Conservation (phyloP, 2,329 filamentous ascomycete species). For the Stachybotrys chartarum region DNA sequence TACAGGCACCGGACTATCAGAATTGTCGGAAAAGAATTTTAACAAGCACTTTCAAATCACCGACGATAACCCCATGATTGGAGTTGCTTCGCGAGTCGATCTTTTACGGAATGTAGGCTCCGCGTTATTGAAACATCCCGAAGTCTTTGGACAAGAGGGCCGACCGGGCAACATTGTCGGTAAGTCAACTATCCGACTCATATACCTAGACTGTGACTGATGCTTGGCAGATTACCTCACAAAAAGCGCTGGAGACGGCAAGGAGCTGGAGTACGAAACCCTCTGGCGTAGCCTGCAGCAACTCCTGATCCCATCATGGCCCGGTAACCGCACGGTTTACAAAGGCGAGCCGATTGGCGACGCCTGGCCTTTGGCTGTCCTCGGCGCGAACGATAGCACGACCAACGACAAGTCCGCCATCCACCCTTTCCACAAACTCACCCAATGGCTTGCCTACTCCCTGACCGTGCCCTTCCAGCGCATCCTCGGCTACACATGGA, state of each 20-base stretch:
- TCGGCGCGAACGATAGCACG: slow-evolving; percentile 7
- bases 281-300: slow-evolving; percentile 37
- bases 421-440: slow-evolving; percentile 54
- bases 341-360: slow-evolving; percentile 37
- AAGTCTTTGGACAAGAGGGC: slow-evolving; percentile 33
- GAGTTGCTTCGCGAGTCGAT: slow-evolving; percentile 32
- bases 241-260: slow-evolving; percentile 13
- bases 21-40: slow-evolving; percentile 24
- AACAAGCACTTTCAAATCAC: slow-evolving; percentile 35
- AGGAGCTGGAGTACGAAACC: slow-evolving; percentile 26
- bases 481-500: slow-evolving; percentile 43
- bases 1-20: slow-evolving; percentile 24
- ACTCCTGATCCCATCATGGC: slow-evolving; percentile 41
- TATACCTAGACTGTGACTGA: too few relatives aligned
- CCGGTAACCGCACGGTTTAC: slow-evolving; percentile 42
- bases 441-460: slow-evolving; percentile 68
- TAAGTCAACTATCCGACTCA: slow-evolving; percentile 18
- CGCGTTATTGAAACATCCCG: slow-evolving; percentile 27
- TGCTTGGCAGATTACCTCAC: slow-evolving; percentile 29
- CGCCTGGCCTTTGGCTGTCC: slow-evolving; percentile 36
- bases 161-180: slow-evolving; percentile 42
- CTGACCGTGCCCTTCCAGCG: slow-evolving; percentile 58
- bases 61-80: slow-evolving; percentile 35
- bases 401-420: slow-evolving; percentile 19
- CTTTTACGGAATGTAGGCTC: slow-evolving; percentile 33